Evolutionary conservation across 2,329 filamentous ascomycete species (phyloP).

Genomic region (Colletotrichum destructivum): DNA sequence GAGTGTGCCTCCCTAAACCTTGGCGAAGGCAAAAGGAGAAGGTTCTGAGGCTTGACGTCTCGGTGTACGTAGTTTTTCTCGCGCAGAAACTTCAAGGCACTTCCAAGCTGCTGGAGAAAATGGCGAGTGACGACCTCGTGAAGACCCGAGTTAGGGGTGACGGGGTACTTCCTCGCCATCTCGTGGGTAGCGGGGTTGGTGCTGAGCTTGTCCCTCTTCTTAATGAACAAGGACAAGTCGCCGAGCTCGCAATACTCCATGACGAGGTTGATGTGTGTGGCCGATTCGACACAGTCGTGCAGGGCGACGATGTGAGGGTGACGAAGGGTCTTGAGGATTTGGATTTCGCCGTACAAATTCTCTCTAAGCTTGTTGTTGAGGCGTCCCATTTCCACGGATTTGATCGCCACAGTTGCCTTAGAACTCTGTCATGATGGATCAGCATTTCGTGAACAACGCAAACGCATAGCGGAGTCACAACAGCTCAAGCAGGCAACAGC

Average conservation of each 20-base stretch:
- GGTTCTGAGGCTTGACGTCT: slow-evolving; percentile 97
- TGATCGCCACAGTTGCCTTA: slow-evolving; percentile 91
- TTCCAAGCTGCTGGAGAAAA: slow-evolving; percentile 94
- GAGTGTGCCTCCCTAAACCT: slow-evolving; percentile 75
- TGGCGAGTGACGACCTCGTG: slow-evolving; percentile 97
- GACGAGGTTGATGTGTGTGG: slow-evolving; percentile 92
- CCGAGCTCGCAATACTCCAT: slow-evolving; percentile 99
- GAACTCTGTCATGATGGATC: slow-evolving; percentile 70
- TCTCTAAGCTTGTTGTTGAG: slow-evolving; percentile 97
- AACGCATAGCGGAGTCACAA: slow-evolving; percentile 19
- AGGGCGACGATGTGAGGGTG: slow-evolving; percentile 98
- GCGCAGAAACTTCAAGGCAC: slow-evolving; percentile 90
- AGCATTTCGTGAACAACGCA: slow-evolving; percentile 1
- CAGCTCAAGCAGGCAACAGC: neutral
- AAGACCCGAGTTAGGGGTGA: slow-evolving; percentile 84
- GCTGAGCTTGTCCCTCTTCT: slow-evolving; percentile 86
- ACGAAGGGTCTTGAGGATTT: slow-evolving; percentile 92
- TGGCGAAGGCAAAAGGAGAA: slow-evolving; percentile 87
- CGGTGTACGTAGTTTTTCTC: slow-evolving; percentile 92
- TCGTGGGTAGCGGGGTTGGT: slow-evolving; percentile 87
- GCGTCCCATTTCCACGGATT: slow-evolving; percentile 91
- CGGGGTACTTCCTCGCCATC: slow-evolving; percentile 95
- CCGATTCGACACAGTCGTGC: slow-evolving; percentile 92
- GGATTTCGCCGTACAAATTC: slow-evolving; percentile 94
- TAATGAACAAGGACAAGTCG: slow-evolving; percentile 95